Base-by-base conservation (phyloP, 1,284 basidiomycete species). In the Papiliotrema laurentii region DNA sequence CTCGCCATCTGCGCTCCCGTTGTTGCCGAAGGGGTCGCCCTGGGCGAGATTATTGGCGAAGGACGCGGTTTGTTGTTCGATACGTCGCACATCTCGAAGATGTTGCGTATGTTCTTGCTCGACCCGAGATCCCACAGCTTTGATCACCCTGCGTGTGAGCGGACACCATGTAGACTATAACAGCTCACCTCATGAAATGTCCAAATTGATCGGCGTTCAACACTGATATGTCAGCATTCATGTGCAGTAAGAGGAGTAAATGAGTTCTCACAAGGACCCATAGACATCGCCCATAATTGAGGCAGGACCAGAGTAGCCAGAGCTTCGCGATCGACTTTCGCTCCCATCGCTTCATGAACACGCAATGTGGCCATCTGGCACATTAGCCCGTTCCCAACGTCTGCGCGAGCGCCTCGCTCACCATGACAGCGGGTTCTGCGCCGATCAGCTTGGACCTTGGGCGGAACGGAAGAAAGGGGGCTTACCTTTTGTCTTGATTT, bases 261-360 rank as follows among this genome's bases (percentile, higher is more conserved):
- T 19, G 21, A 78, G n/a, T n/a, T n/a, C 86, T 64, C 67, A 89
- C 88, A 69, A 45, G 92, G 92, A n/a, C 91, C 92, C 75, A 96
- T 93, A 1, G 87, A 91, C 90, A 97, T 94, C 1, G 85, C 79
- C 92, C 92, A 97, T 9, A 97, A 76, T 61, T 97, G 93, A 13
- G 92, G 92, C 16, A 97, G 77, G 14, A 97, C 89, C 30, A 93
- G 79, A 0, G 88, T 94, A 0, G 94, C 94, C 16, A 97, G 87
- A 4, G 92, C 89, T 73, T 97, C 92, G 39, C 91, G 80, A 59
- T 97, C 92, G 4, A 97, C 86, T 70, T 97, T 98, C 60, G 83
- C 80, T 2, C 92, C 89, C 90, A 97, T 96, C 3, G 88, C 89
- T 72, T 97, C 93, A 73, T 98, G 92, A 0, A 99, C 92, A 9